Base-by-base conservation (phyloP, 2,329 filamentous ascomycete genomes). In the Colletotrichum sp. region DNA sequence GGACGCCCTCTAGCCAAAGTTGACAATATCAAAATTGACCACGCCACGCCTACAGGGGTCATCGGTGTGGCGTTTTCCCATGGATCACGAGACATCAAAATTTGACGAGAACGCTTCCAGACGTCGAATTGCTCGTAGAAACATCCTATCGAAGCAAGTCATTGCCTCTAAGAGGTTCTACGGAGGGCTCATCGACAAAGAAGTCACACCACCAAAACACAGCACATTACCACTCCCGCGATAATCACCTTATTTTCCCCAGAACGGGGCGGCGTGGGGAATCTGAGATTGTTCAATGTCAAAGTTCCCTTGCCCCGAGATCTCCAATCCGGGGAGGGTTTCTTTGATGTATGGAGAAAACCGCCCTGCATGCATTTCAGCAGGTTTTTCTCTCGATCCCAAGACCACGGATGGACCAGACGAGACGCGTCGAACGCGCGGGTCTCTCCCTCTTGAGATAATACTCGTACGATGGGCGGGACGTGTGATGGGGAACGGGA, bases 401-500 rank as follows among this genome's bases (percentile, higher is more conserved):
- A 44, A n/a, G 28, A n/a, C 39, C 32, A 26, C 36, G 12, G 15
- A n/a, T 30, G 4, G 15, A 13, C 24, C 15, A 24, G 69, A 18
- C 26, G n/a, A 24, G 69, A 39, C 26, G 7, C 28, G 64, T 30
- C 59, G 10, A 15, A 34, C 13, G n/a, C 34, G 55, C 55, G 55
- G 55, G 64, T 26, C 34, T 21, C n/a, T 26, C 28, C 15, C n/a
- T 21, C 44, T 52, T 52, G 44, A 52, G 66, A 69, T 52, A 21
- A 69, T 10, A 52, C 55, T 73, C 71, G 71, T 73, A 73, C 65
- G 71, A 69, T 73, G 36, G 21, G 55, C 55, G 65, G 55, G 34
- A 73, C 55, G 18, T 60, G 26, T 28, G 39, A 26, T 28, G 39
- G 57, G 55, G 68, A 26, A 26, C 67, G 10, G 7, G 57, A 36